These are phyloP conservation scores for Cladosporium sp. DNA, from an alignment of 2,329 filamentous ascomycete species.

Conservation along the genomic window DNA sequence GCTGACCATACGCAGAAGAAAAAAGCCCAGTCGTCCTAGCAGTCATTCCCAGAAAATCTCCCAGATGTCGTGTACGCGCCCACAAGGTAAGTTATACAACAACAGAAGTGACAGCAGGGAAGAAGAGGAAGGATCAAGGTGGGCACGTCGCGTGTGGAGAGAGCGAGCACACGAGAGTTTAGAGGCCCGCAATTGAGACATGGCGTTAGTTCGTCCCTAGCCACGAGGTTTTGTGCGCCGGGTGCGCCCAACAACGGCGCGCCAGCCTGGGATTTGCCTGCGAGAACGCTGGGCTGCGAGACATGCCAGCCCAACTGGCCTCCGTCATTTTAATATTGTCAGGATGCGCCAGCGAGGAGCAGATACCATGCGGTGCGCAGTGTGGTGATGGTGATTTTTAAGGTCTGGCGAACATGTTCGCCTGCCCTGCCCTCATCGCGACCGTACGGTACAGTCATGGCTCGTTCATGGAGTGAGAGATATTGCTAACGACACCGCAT, in stretches of 20 bases:
- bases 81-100: not conserved
- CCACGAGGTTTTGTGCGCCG: conserved; percentile 15
- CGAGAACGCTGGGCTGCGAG: conserved; percentile 11
- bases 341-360: not conserved
- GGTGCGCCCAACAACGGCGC: not conserved
- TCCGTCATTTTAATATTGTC: not conserved
- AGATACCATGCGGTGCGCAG: not conserved
- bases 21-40: not conserved
- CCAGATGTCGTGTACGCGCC: not conserved
- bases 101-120: not conserved
- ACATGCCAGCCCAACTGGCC: conserved; percentile 12
- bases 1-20: not conserved
- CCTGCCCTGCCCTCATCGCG: not conserved
- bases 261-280: not conserved
- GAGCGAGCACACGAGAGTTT: not conserved
- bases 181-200: conserved; percentile 12
- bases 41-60: not conserved
- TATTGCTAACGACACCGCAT: not conserved
- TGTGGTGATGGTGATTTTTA: not conserved
- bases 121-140: not conserved
- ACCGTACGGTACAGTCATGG: not conserved
- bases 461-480: no score
- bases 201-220: not conserved
- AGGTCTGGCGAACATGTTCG: conserved; percentile 1
- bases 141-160: not conserved